These are phyloP conservation scores for Chlamydomonas eustigma DNA, from an alignment of 139 green algal genomes.

Conservation along the genomic window DNA sequence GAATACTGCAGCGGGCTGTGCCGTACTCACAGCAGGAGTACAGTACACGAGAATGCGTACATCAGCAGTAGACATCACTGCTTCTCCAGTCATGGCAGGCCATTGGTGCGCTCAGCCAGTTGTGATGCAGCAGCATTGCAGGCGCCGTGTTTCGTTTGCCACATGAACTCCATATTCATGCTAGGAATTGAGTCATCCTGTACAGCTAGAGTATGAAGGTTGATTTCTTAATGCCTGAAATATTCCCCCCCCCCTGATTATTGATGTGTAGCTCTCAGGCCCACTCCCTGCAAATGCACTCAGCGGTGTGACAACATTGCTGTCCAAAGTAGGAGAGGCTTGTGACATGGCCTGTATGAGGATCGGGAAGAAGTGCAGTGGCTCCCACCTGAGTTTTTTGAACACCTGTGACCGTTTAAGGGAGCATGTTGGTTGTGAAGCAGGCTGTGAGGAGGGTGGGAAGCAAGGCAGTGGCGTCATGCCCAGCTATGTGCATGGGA, in stretches of 20 bases:
- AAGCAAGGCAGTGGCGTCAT: not conserved
- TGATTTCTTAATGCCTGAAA: not conserved
- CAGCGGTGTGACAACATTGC: constrained; percentile 27
- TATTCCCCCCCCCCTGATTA: not conserved
- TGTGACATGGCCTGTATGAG: constrained; percentile 48
- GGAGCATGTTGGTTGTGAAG: constrained; percentile 39
- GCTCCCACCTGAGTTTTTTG: constrained; percentile 39
- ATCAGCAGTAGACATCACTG: constrained; percentile 64
- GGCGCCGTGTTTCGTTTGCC: too few species aligned
- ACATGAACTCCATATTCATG: too few species aligned
- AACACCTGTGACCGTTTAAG: constrained; percentile 70
- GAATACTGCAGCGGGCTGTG: constrained; percentile 67
- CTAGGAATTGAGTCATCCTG: too few species aligned
- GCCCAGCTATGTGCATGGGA: constrained; percentile 52
- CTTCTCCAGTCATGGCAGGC: constrained; percentile 56
- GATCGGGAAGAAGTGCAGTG: constrained; percentile 31
- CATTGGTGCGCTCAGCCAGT: constrained; percentile 24
- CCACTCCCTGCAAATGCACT: constrained; percentile 39
- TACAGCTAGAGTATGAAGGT: not conserved
- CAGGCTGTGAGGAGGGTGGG: not conserved
- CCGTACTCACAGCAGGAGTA: constrained; percentile 65
- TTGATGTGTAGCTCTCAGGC: constrained; percentile 37
- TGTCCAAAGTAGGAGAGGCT: constrained; percentile 23
- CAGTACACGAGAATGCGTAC: constrained; percentile 78
- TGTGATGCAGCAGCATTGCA: too few species aligned